These are phyloP conservation scores for Candida rishiriensis DNA, from an alignment of 805 yeast species.

Conservation along the genomic window DNA sequence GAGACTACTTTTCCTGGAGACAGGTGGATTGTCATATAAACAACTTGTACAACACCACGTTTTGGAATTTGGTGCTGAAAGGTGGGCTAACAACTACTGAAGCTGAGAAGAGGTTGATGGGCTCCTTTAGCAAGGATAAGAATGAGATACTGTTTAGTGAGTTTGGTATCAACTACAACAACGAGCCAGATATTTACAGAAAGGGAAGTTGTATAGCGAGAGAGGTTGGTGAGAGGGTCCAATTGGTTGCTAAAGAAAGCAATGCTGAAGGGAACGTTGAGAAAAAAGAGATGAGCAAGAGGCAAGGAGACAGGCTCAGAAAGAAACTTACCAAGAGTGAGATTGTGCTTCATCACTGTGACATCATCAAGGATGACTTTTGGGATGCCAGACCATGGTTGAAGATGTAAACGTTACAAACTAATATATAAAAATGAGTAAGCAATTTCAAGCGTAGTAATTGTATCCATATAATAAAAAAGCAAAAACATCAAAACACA, in stretches of 20 bases:
- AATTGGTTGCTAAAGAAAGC: background rate
- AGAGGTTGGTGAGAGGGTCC: slow-evolving; percentile 29
- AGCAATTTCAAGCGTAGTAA: slow-evolving; percentile 24
- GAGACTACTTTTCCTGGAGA: slow-evolving; percentile 91
- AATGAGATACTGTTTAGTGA: slow-evolving; percentile 78
- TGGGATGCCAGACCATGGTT: slow-evolving; percentile 49
- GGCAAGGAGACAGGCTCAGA: slow-evolving; percentile 47
- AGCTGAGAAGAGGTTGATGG: slow-evolving; percentile 72
- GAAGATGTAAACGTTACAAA: slow-evolving; percentile 6
- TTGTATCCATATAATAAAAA: background rate
- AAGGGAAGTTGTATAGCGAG: slow-evolving; percentile 72
- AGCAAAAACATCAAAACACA: background rate
- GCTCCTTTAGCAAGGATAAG: slow-evolving; percentile 79
- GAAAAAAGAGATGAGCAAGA: slow-evolving; percentile 21
- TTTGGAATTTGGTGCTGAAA: slow-evolving; percentile 76
- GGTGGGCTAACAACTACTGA: slow-evolving; percentile 72
- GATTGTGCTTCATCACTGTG: slow-evolving; percentile 47
- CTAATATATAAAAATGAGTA: slow-evolving; percentile 43
- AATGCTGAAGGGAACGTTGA: background rate
- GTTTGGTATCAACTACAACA: slow-evolving; percentile 84
- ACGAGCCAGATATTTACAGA: slow-evolving; percentile 81
- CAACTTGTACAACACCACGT: slow-evolving; percentile 86
- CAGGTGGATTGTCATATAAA: slow-evolving; percentile 96
- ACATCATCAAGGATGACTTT: slow-evolving; percentile 58
- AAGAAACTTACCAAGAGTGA: slow-evolving; percentile 46